Base-by-base conservation (phyloP, 768 basidiomycete genomes). In the Suillus americanus region DNA sequence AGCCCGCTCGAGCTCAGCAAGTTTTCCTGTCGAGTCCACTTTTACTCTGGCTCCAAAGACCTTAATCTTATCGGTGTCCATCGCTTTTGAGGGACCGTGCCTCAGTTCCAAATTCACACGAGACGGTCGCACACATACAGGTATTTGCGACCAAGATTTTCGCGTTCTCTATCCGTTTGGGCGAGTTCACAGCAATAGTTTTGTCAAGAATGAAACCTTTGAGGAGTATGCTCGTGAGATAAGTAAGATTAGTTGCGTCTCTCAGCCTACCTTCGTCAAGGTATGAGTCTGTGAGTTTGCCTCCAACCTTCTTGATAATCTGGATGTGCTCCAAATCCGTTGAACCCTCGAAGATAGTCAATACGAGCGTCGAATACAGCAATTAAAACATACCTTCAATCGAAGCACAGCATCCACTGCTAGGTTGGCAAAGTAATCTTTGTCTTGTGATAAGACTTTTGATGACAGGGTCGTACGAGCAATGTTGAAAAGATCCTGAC, bases 61-160 rank as follows among this genome's bases (percentile, higher is more conserved):
- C 80, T 99, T 99, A 83, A 99, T 97, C 78, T 99, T 99, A 80
- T 99, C 97, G 33, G 97, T 99, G 79, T 99, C 97, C 97, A 99
- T 99, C 3, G 97, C 95, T 96, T 68, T 13, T 48, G 7, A 64
- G 56, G 13, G 23, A 57, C 18, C 10, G 14, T 43, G 56, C 61
- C 10, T 50, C n/a, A 64, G 20, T 16, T 40, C 18, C 18, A 30
- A 25, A 23, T 56, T 33, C 2, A 14, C 33, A 40, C 12, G 9
- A 37, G 40, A 23, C 30, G 12, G 40, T 12, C 35, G 55, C 53
- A 12, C 12, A 79, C 93, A 68, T 71, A 95, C 96, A 93, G n/a
- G 97, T 99, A 72, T 99, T 99, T 60, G 97, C 95, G 66, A 99
- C 96, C 66, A 99, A 80, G 67, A 99, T 99, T 77, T 94, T 98